These are phyloP conservation scores for Uronychia binucleata DNA, from an alignment of 73 alveolate genomes.

Conservation along the genomic window DNA sequence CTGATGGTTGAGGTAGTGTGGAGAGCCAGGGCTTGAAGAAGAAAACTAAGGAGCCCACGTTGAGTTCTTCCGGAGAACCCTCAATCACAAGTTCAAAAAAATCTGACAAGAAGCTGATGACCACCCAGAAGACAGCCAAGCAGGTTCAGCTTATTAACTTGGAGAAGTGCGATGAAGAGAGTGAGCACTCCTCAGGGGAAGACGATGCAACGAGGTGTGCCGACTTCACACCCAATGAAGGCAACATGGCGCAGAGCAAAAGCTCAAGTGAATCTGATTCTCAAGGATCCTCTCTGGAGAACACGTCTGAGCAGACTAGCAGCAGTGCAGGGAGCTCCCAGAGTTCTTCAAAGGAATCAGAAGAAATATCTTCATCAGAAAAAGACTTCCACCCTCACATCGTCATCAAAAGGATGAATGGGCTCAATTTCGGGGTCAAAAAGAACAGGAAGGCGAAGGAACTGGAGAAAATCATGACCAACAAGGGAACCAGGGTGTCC, in stretches of 20 bases:
- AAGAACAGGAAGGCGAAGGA: conserved; percentile 27
- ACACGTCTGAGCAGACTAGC: too few species aligned
- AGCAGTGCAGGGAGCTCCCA: too few species aligned
- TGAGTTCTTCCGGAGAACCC: too few species aligned
- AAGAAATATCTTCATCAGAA: background rate
- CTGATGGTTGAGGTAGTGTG: too few species aligned
- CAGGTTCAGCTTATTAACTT: background rate
- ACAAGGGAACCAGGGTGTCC: background rate
- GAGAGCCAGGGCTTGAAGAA: too few species aligned
- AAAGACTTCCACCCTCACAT: background rate
- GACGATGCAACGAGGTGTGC: background rate
- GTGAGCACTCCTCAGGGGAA: background rate
- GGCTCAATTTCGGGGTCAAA: background rate
- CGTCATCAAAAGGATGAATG: background rate
- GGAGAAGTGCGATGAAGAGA: background rate
- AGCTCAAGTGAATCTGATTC: too few species aligned
- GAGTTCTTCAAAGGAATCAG: too few species aligned
- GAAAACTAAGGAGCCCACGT: background rate
- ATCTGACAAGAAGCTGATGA: background rate
- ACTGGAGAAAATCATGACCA: conserved; percentile 6
- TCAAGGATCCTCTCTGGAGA: too few species aligned
- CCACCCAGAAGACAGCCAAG: background rate
- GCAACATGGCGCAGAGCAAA: background rate
- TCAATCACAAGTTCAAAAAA: too few species aligned
- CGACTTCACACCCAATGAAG: background rate